phyloP scores from a whole-genome alignment of 1,284 basidiomycete species.

The Coriolopsis trogii region DNA sequence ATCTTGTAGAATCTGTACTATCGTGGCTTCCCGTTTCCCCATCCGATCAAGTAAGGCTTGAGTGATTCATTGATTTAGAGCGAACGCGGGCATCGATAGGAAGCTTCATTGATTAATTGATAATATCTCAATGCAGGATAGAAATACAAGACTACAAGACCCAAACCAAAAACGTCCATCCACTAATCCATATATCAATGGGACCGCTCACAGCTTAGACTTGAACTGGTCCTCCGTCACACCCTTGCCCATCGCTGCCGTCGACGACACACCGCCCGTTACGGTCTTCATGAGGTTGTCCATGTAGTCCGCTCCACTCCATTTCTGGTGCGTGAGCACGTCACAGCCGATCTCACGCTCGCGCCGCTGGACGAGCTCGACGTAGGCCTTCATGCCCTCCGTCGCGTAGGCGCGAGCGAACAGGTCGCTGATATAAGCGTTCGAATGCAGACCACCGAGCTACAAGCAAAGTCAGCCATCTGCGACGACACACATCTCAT shows the following conservation, averaged over 20 bases:
- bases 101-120: too few relatives aligned
- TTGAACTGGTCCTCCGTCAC: slow-evolving; percentile 93
- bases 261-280: slow-evolving; percentile 94
- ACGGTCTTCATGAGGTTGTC: slow-evolving; percentile 93
- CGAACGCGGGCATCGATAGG: too few relatives aligned
- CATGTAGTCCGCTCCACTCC: slow-evolving; percentile 94
- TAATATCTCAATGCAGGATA: too few relatives aligned
- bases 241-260: slow-evolving; percentile 93
- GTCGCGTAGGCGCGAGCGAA: slow-evolving; percentile 89
- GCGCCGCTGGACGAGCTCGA: slow-evolving; percentile 81
- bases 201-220: slow-evolving; percentile 51
- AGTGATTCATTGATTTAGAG: too few relatives aligned
- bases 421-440: slow-evolving; percentile 94
- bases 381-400: slow-evolving; percentile 93
- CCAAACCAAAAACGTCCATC: too few relatives aligned
- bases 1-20: too few relatives aligned
- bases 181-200: too few relatives aligned
- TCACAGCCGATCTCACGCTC: slow-evolving; percentile 92
- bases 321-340: slow-evolving; percentile 92
- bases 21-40: too few relatives aligned
- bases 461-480: slow-evolving; percentile 32
- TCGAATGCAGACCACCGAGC: slow-evolving; percentile 96
- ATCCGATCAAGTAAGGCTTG: too few relatives aligned
- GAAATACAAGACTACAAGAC: too few relatives aligned
- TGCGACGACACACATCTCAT: neutral